Evolutionary conservation across 2,329 filamentous ascomycete genomes (phyloP).

Genomic region (Aaosphaeria arxii): DNA sequence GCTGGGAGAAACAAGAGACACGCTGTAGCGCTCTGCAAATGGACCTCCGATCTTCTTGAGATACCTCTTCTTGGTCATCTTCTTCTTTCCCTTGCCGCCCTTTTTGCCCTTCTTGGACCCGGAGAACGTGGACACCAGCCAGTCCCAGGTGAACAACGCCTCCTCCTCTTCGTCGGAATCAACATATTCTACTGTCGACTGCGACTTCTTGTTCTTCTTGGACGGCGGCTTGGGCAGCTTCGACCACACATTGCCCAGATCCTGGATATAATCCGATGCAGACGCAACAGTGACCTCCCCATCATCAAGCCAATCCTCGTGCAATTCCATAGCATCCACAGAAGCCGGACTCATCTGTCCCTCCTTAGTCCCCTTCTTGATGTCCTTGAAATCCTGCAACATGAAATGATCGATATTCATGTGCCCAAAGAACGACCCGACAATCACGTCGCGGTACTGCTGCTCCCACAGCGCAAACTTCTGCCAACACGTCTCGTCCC

Average conservation of each 20-base stretch:
- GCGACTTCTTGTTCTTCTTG: constrained; percentile 13
- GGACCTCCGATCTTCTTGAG: constrained; percentile 70
- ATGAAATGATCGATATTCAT: constrained; percentile 99
- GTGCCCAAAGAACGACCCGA: constrained; percentile 79
- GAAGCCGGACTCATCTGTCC: constrained; percentile 39
- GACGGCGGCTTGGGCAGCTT: constrained; percentile 57
- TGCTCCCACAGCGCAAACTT: constrained; percentile 90
- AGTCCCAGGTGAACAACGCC: constrained; percentile 16
- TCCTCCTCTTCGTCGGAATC: constrained; percentile 11
- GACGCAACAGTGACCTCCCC: constrained; percentile 61
- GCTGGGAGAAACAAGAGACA: constrained; percentile 79
- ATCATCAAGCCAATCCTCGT: constrained; percentile 33
- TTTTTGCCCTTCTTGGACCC: constrained; percentile 8
- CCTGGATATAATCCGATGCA: constrained; percentile 76
- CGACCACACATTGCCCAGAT: constrained; percentile 75
- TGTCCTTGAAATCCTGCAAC: constrained; percentile 77
- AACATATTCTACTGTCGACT: constrained; percentile 6
- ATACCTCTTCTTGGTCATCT: constrained; percentile 54
- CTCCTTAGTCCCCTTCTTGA: constrained; percentile 57
- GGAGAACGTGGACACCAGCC: constrained; percentile 12
- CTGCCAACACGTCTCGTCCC: constrained; percentile 98
- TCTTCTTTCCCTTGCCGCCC: constrained; percentile 12
- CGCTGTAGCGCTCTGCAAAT: constrained; percentile 80
- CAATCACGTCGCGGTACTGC: constrained; percentile 87
- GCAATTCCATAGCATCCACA: constrained; percentile 44